Base-by-base conservation (phyloP, 495 filamentous ascomycete species). In the Hypoxylon fragiforme region DNA sequence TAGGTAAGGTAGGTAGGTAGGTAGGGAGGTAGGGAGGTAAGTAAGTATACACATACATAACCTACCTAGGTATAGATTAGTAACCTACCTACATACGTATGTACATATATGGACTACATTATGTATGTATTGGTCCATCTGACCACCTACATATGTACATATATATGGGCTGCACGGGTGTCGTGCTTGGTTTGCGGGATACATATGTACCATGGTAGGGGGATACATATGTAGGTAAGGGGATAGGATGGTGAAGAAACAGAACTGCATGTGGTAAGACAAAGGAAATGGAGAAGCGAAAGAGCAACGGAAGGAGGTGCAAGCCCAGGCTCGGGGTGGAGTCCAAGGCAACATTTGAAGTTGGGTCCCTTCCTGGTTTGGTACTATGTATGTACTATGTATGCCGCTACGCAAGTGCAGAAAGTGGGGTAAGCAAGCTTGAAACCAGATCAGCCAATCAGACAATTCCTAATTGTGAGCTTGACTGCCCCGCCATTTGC, bases 381-480 rank as follows among this genome's bases (percentile, higher is more conserved):
- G 44, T 28, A n/a, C n/a, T n/a, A n/a, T n/a, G n/a, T n/a, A n/a
- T n/a, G n/a, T n/a, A n/a, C n/a, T n/a, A n/a, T n/a, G n/a, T 49
- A 50, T 43, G 44, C 13, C 44, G 30, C 53, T 50, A 57, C 32
- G 45, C 50, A 57, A 50, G 44, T 55, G 54, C 54, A 53, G 57
- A 32, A 61, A 52, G 56, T 60, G 49, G 57, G 57, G 57, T 61
- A 55, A 50, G 28, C 13, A n/a, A 18, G n/a, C 50, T 28, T 49
- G 1, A n/a, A n/a, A 21, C n/a, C n/a, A 18, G n/a, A 40, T 20
- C 24, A 12, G 1, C 57, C 57, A 61, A 61, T 61, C 12, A 61
- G 20, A 39, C 18, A 55, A 51, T 51, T 51, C 13, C 35, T 61
- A 61, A 61, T 61, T 61, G 57, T 47, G 57, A 61, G 50, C 50